phyloP scores from a whole-genome alignment of 1,139 yeast genomes.

The Geotrichum aggregatum region DNA sequence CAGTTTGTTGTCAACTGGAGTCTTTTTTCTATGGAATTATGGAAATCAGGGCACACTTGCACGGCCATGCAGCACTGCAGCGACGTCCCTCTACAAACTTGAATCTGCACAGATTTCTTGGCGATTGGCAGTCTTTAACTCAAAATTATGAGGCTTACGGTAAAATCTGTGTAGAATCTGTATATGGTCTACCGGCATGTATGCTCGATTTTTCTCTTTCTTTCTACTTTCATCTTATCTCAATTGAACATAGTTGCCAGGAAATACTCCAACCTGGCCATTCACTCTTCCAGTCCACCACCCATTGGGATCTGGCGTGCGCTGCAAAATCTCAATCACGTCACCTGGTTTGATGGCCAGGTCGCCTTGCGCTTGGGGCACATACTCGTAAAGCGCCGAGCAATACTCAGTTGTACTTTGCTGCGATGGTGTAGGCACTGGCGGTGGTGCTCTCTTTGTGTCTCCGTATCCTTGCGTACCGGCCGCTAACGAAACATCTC shows the following conservation, averaged over 20 bases:
- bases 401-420: constrained; percentile 53
- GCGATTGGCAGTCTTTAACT: no score
- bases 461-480: constrained; percentile 20
- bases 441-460: constrained; percentile 13
- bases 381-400: constrained; percentile 70
- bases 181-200: no score
- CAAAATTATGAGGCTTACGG: no score
- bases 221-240: constrained; percentile 18
- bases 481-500: constrained; percentile 20
- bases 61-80: no score
- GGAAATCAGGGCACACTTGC: no score
- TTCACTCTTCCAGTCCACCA: constrained; percentile 96
- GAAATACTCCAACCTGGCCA: constrained; percentile 87
- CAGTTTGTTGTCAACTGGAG: no score
- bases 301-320: constrained; percentile 78
- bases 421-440: constrained; percentile 38
- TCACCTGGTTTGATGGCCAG: constrained; percentile 84
- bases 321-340: constrained; percentile 73
- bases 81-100: no score
- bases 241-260: constrained; percentile 91
- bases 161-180: no score
- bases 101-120: no score
- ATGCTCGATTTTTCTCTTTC: no score
- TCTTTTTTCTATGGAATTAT: no score
- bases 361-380: constrained; percentile 87